Evolutionary conservation across 176 grass and related monocot genomes (phyloP).

Genomic region (Triticum timopheevii): DNA sequence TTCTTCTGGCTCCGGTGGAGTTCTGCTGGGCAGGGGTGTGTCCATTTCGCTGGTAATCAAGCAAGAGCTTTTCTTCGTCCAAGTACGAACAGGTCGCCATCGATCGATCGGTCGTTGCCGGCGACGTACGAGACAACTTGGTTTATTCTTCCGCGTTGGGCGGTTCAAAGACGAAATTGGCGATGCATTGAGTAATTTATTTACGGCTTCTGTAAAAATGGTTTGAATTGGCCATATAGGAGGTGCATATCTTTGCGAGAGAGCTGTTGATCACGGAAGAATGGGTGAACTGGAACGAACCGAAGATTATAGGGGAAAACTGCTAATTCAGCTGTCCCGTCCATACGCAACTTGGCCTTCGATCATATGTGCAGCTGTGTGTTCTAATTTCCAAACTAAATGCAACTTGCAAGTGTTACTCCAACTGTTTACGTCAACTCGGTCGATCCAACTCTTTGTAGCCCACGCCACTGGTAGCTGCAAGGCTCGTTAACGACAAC

Average conservation of each 20-base stretch:
- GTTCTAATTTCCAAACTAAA: background rate
- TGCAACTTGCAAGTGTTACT: background rate
- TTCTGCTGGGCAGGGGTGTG: background rate
- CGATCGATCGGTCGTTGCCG: constrained; percentile 3
- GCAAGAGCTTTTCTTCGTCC: background rate
- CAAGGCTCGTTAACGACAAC: background rate
- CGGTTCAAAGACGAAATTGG: background rate
- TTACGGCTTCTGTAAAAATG: too few species aligned
- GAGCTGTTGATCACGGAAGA: too few species aligned
- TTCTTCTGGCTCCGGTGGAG: background rate
- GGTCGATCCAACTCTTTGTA: background rate
- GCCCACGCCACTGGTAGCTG: background rate
- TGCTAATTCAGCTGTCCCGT: too few species aligned
- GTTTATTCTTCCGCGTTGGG: background rate
- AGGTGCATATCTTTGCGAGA: too few species aligned
- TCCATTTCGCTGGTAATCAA: background rate
- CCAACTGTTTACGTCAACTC: background rate
- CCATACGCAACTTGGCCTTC: too few species aligned
- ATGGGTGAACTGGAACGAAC: too few species aligned
- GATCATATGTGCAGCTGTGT: too few species aligned
- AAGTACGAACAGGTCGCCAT: background rate
- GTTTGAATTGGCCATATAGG: too few species aligned
- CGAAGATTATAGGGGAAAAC: too few species aligned
- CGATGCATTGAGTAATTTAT: too few species aligned
- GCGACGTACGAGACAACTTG: background rate